phyloP scores from a whole-genome alignment of 2,329 filamentous ascomycete species.

The Colletotrichum magnum region DNA sequence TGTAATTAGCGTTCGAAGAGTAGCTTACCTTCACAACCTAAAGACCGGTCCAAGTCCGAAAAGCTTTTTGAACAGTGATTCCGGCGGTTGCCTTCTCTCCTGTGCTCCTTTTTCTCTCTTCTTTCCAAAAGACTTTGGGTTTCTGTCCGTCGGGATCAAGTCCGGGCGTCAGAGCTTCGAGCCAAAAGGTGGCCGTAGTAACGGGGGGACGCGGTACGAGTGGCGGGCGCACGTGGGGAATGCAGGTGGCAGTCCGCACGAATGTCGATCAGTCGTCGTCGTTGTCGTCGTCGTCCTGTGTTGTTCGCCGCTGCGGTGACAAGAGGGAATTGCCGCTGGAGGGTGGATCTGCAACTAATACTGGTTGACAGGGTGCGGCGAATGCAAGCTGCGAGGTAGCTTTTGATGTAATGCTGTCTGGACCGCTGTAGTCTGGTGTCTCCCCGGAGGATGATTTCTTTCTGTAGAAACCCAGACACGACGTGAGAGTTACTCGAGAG shows the following conservation, averaged over 20 bases:
- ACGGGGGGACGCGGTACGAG: constrained; percentile 1
- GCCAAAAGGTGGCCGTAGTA: constrained; percentile 14
- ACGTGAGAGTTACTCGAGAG: neutral
- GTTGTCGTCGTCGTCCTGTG: constrained; percentile 23
- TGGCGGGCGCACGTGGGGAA: constrained; percentile 36
- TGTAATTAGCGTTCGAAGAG: neutral
- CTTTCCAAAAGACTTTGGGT: neutral
- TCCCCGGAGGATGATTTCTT: neutral
- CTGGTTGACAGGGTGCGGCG: constrained; percentile 13
- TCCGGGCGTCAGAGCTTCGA: constrained; percentile 20
- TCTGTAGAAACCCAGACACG: neutral
- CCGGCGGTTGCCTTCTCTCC: neutral
- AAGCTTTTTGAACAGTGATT: neutral
- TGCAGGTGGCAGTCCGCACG: constrained; percentile 30
- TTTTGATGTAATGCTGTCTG: neutral
- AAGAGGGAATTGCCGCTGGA: neutral
- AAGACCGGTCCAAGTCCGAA: neutral
- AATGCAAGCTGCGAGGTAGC: neutral
- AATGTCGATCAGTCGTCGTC: constrained; percentile 30
- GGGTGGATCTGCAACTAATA: constrained; percentile 22
- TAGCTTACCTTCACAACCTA: constrained; percentile 23
- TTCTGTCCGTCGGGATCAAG: constrained; percentile 19
- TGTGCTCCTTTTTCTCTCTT: neutral
- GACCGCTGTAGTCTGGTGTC: neutral
- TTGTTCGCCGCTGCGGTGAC: constrained; percentile 23